These are phyloP conservation scores for Pseudopithomyces maydicus DNA, from an alignment of 2,329 filamentous ascomycete species.

Conservation along the genomic window DNA sequence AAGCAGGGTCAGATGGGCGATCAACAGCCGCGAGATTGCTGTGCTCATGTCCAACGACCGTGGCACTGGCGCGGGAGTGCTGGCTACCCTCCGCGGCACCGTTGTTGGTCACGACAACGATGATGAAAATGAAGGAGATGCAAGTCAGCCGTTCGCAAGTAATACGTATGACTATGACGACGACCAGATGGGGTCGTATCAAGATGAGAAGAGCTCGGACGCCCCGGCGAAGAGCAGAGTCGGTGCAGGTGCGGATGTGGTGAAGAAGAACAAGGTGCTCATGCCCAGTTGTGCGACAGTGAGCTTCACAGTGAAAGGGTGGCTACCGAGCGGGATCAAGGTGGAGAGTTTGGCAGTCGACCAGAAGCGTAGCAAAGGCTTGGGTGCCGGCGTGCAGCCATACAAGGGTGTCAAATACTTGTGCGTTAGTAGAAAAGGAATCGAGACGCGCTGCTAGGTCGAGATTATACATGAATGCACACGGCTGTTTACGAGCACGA, in stretches of 20 bases:
- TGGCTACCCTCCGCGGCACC: constrained; percentile 78
- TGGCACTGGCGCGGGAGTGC: constrained; percentile 61
- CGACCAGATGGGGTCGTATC: constrained; percentile 28
- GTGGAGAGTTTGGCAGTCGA: constrained; percentile 68
- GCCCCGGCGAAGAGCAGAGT: constrained; percentile 9
- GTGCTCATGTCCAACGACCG: constrained; percentile 41
- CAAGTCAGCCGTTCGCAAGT: constrained; percentile 21
- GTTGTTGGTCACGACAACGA: constrained; percentile 68
- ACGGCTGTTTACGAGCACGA: too few relatives aligned
- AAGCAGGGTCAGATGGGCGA: constrained; percentile 77
- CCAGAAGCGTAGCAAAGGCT: constrained; percentile 78
- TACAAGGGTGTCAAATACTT: constrained; percentile 99
- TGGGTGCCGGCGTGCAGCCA: constrained; percentile 87
- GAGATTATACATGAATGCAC: neutral
- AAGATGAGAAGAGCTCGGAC: constrained; percentile 14
- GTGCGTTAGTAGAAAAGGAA: constrained; percentile 67
- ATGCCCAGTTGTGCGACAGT: constrained; percentile 55
- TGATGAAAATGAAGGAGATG: constrained; percentile 20
- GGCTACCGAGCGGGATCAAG: constrained; percentile 67
- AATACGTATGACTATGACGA: constrained; percentile 41
- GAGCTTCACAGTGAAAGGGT: constrained; percentile 63
- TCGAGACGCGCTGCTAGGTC: constrained; percentile 47
- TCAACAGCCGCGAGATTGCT: constrained; percentile 76
- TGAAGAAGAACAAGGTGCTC: constrained; percentile 61
- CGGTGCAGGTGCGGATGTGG: constrained; percentile 52